Base-by-base conservation (phyloP, 2,329 filamentous ascomycete genomes). In the Colletotrichum sp. region DNA sequence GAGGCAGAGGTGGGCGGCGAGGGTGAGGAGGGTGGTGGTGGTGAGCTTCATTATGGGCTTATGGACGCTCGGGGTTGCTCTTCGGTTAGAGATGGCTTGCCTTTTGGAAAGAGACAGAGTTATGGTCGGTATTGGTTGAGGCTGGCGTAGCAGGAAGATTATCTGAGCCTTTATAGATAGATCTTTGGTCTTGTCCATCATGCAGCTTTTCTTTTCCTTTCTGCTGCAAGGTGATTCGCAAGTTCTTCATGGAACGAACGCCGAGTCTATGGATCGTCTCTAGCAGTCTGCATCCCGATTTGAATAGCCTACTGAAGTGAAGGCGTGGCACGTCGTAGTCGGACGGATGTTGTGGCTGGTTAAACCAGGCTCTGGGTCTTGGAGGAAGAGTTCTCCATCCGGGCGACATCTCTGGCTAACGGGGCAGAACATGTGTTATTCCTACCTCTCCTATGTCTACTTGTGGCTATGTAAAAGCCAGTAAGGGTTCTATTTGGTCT, bases 131-230 rank as follows among this genome's bases (percentile, higher is more conserved):
- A 10, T 18, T 44, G 39, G 1, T 4, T 49, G 39, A n/a, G 9
- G 6, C 1, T n/a, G 18, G 39, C 8, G 6, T 49, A 0, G n/a
- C 44, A 13, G 10, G 4, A 8, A 4, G 0, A 3, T 2, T 2
- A 49, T 13, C 9, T 49, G 1, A 3, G 18, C 7, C 44, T 13
- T 21, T 21, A 21, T 21, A 49, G 1, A 13, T 13, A 0, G 5
- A 44, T n/a, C 39, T 10, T 6, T 1, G 1, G 1, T 8, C 18
- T 44, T 44, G 9, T n/a, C 3, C 18, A n/a, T 18, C 6, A 49
- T 7, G 44, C 15, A 49, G 18, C 39, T 49, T 5, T 49, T n/a
- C 32, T 3, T 34, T 6, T 34, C 12, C 32, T 34, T 1, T 13
- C 32, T 34, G 2, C 32, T 1, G 32, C 1, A 34, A 34, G 12